A percentile compares a stretch with the other conserved stretches of the same genome.
phyloP scores from a whole-genome alignment of 2,329 filamentous ascomycete genomes.

The Exophiala lecanii-corni region DNA sequence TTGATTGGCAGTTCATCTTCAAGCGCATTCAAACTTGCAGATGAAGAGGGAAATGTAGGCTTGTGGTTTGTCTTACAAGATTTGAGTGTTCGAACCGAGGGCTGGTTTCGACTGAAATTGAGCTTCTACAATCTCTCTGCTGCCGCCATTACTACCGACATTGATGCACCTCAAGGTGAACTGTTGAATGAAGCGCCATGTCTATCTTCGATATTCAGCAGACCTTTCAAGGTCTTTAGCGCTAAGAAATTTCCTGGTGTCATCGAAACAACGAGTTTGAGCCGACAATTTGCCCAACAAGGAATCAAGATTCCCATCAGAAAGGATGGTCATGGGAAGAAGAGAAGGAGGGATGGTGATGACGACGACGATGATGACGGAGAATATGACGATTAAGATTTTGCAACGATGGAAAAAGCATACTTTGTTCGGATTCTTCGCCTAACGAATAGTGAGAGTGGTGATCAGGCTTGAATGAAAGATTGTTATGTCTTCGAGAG shows the following conservation, averaged over 20 bases:
- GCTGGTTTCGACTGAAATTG: conserved; percentile 75
- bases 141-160: conserved; percentile 6
- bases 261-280: conserved; percentile 84
- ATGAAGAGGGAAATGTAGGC: conserved; percentile 73
- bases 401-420: no score
- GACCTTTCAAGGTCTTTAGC: conserved; percentile 87
- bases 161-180: conserved; percentile 3
- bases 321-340: conserved; percentile 63
- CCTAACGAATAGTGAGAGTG: no score
- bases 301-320: conserved; percentile 96
- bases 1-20: conserved; percentile 88
- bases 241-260: conserved; percentile 98
- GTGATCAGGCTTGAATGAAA: no score
- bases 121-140: conserved; percentile 80
- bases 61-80: conserved; percentile 98
- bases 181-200: conserved; percentile 50
- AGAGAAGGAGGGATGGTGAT: conserved; percentile 42
- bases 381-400: conserved; percentile 17
- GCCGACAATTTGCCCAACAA: conserved; percentile 87
- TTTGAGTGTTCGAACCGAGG: conserved; percentile 88
- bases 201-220: conserved; percentile 78
- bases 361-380: conserved; percentile 28
- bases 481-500: no score
- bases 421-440: no score
- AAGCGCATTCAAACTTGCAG: conserved; percentile 78